Percentiles rank a stretch among this genome's conserved stretches.
phyloP scores from a whole-genome alignment of 345 rosid genomes.

The Populus euphratica region DNA sequence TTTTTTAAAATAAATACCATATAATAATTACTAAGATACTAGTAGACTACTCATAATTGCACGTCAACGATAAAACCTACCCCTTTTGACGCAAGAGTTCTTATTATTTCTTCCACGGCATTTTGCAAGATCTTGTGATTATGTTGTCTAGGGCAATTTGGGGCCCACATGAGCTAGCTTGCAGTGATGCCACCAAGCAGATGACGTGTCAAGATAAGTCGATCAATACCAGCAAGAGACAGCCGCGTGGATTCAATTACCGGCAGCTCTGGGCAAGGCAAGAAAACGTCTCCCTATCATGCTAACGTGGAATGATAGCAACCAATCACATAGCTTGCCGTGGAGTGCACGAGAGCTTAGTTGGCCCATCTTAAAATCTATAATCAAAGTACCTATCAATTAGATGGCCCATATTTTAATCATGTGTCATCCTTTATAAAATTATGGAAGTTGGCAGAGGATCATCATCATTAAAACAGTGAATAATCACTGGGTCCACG shows the following conservation, averaged over 20 bases:
- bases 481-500: too few species aligned
- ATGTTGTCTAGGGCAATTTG: neutral
- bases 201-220: neutral
- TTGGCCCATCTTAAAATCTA: neutral
- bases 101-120: too few species aligned
- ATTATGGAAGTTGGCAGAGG: too few species aligned
- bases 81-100: too few species aligned
- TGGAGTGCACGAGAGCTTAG: neutral
- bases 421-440: neutral
- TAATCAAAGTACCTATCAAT: neutral
- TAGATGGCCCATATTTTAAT: neutral
- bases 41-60: too few species aligned
- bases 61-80: too few species aligned
- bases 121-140: too few species aligned
- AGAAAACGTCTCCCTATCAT: neutral
- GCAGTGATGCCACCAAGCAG: neutral
- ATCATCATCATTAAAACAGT: too few species aligned
- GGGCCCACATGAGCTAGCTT: neutral
- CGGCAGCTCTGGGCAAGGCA: neutral
- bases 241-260: slow-evolving; percentile 1
- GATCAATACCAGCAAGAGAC: neutral
- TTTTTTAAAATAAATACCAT: too few species aligned
- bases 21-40: too few species aligned
- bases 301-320: neutral
- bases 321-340: neutral